A percentile compares a stretch with the other conserved stretches of the same genome.
phyloP scores from a whole-genome alignment of 345 rosid genomes.

The Pistacia atlantica region DNA sequence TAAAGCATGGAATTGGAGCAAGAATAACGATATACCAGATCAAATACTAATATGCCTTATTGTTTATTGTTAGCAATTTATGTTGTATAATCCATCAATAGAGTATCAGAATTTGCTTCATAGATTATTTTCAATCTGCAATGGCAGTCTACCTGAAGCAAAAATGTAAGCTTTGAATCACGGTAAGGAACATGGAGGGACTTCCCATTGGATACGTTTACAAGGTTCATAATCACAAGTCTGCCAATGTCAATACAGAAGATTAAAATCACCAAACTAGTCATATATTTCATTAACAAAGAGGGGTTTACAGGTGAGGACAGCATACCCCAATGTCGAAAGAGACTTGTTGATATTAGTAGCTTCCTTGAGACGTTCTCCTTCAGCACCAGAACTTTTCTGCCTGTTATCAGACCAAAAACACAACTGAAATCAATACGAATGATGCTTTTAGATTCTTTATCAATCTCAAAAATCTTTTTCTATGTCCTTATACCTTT shows the following conservation, averaged over 20 bases:
- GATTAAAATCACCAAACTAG: background rate
- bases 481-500: conserved; percentile 55
- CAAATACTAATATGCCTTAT: background rate
- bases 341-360: conserved; percentile 97
- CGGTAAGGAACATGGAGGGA: conserved; percentile 96
- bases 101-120: background rate
- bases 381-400: conserved; percentile 99
- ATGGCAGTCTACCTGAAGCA: conserved; percentile 74
- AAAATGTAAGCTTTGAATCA: conserved; percentile 97
- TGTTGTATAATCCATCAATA: background rate
- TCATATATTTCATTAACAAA: background rate
- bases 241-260: conserved; percentile 42
- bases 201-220: conserved; percentile 92
- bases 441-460: background rate
- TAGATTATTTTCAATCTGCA: background rate
- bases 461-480: background rate
- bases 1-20: conserved; percentile 2
- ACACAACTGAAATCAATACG: background rate
- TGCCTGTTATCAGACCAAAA: conserved; percentile 50
- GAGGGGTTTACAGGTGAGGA: background rate
- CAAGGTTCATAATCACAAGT: conserved; percentile 98
- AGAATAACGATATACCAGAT: background rate
- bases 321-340: conserved; percentile 85
- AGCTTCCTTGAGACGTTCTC: conserved; percentile 99
- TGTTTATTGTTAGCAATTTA: background rate